These are phyloP conservation scores for Vachellia collinsii DNA, from an alignment of 306 rosid genomes.

Conservation along the genomic window DNA sequence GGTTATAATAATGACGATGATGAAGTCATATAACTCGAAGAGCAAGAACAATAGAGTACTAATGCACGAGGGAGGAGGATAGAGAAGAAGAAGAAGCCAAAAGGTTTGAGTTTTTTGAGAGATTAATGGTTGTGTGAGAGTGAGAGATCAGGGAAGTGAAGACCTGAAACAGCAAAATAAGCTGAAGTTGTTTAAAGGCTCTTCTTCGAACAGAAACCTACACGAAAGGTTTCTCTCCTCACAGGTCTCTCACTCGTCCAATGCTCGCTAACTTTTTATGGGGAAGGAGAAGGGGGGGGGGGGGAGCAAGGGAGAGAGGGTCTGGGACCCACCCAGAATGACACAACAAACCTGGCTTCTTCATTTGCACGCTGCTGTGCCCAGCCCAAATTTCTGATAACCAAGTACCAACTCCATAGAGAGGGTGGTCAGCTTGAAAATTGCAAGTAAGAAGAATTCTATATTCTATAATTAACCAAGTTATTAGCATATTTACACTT, in stretches of 20 bases:
- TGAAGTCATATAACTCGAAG: constrained; percentile 18
- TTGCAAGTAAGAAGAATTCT: background rate
- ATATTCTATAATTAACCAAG: background rate
- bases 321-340: constrained; percentile 46
- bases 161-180: constrained; percentile 44
- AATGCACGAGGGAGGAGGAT: background rate
- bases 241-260: background rate
- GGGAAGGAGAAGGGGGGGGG: background rate
- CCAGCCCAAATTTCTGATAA: background rate
- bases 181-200: constrained; percentile 32
- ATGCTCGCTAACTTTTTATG: constrained; percentile 5
- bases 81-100: constrained; percentile 15
- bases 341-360: constrained; percentile 44
- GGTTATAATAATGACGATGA: constrained; percentile 18
- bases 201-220: constrained; percentile 37
- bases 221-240: constrained; percentile 17
- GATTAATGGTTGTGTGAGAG: constrained; percentile 23
- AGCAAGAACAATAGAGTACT: background rate
- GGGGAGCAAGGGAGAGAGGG: background rate
- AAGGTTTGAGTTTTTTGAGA: constrained; percentile 25
- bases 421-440: background rate
- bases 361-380: constrained; percentile 20
- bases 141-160: background rate
- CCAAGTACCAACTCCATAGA: background rate
- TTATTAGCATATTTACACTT: too few relatives aligned